Percentiles rank a stretch among this genome's conserved stretches.
Conservation (phyloP, 805 yeast genomes). For the Candida krabiensis region DNA sequence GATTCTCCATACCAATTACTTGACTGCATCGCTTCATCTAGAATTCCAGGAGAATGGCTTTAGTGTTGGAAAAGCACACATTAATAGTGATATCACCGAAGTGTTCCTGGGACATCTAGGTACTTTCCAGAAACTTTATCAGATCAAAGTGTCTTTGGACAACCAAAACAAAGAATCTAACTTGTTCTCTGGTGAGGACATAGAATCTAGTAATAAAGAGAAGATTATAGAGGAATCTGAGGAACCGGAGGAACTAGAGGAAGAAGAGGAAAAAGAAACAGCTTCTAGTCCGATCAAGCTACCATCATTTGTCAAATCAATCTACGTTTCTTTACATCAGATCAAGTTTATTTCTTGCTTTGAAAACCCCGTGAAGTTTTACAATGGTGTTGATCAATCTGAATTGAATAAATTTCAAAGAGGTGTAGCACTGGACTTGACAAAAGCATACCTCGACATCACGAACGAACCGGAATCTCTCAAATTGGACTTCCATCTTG, state of each 20-base stretch:
- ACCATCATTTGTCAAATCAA: constrained; percentile 12
- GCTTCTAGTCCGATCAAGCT: constrained; percentile 2
- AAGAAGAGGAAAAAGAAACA: not conserved
- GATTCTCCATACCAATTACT: constrained; percentile 17
- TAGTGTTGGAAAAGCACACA: constrained; percentile 4
- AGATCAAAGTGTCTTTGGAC: not conserved
- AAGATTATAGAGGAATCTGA: not conserved
- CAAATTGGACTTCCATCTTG: constrained; percentile 12
- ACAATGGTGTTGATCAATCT: constrained; percentile 29
- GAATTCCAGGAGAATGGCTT: constrained; percentile 7
- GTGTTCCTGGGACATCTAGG: constrained; percentile 11
- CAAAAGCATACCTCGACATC: constrained; percentile 3
- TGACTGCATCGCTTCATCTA: constrained; percentile 14
- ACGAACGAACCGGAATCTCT: constrained; percentile 3
- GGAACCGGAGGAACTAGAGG: not conserved
- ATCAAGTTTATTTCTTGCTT: constrained; percentile 28
- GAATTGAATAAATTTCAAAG: constrained; percentile 28
- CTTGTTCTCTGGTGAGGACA: not conserved
- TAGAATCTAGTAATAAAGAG: too few relatives aligned
- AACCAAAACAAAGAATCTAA: not conserved
- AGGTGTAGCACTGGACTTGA: constrained; percentile 22
- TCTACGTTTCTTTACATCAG: constrained; percentile 11
- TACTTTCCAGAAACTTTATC: constrained; percentile 17
- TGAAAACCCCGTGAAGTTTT: constrained; percentile 30
- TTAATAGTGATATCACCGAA: constrained; percentile 14